A percentile compares a stretch with the other conserved stretches of the same genome.
Conservation (phyloP, 495 filamentous ascomycete species). For the Lepidopterella palustris region DNA sequence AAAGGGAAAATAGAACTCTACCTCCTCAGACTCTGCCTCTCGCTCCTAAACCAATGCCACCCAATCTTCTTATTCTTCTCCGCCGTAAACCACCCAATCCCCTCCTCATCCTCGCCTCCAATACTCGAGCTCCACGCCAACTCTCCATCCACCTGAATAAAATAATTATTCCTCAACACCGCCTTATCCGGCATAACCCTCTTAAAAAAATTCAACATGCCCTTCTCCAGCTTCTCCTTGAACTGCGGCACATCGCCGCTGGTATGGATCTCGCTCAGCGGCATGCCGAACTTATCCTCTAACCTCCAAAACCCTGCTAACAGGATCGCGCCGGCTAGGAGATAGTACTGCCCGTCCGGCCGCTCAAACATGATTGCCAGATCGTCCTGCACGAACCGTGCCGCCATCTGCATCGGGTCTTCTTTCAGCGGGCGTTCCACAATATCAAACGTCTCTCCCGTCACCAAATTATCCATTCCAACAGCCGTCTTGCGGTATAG, state of each 20-base stretch:
- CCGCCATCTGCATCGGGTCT: constrained; percentile 71
- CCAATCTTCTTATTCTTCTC: constrained; percentile 69
- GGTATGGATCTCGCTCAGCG: constrained; percentile 75
- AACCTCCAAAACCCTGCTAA: constrained; percentile 86
- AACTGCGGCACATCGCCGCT: constrained; percentile 74
- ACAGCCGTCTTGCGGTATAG: constrained; percentile 59
- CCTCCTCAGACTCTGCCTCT: constrained; percentile 69
- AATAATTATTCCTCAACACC: constrained; percentile 40
- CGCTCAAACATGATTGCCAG: constrained; percentile 81
- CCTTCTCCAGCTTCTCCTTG: constrained; percentile 66
- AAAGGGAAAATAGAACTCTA: constrained; percentile 13
- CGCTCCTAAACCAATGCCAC: constrained; percentile 72
- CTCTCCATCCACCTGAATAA: constrained; percentile 40
- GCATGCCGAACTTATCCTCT: constrained; percentile 79
- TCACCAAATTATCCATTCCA: constrained; percentile 66
- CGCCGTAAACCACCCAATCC: constrained; percentile 66
- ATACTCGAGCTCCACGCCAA: constrained; percentile 59
- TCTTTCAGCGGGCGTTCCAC: constrained; percentile 59
- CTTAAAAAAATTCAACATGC: constrained; percentile 40
- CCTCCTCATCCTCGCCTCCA: constrained; percentile 61
- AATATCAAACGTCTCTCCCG: constrained; percentile 68
- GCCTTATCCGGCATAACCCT: constrained; percentile 35
- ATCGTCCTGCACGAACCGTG: constrained; percentile 77
- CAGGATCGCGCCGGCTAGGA: constrained; percentile 71
- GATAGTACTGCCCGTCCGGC: constrained; percentile 74